Evolutionary conservation across 169 alveolate species (phyloP).

Genomic region (Plasmodium knowlesi): DNA sequence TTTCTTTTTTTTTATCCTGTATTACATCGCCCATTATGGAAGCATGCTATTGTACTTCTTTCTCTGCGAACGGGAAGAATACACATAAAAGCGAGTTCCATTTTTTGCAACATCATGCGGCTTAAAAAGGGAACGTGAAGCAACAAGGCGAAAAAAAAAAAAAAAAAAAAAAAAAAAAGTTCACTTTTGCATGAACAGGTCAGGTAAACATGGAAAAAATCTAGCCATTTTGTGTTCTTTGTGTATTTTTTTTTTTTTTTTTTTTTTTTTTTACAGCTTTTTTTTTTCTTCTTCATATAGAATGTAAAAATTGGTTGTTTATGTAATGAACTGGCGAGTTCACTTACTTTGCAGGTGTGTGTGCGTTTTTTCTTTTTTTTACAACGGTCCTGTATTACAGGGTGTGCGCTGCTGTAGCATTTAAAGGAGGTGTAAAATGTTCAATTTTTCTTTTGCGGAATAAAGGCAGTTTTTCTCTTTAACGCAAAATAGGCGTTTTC

Average conservation of each 20-base stretch:
- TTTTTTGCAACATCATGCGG: not conserved
- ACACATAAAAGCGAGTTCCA: not conserved
- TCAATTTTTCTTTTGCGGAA: not conserved
- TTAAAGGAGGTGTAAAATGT: not conserved
- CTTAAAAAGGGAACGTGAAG: not conserved
- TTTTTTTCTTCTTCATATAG: not conserved
- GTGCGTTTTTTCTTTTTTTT: not conserved
- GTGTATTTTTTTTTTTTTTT: constrained; percentile 7
- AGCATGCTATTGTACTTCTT: not conserved
- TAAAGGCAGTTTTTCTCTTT: not conserved
- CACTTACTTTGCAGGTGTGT: not conserved
- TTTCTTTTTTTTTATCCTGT: not conserved
- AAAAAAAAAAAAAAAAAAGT: constrained; percentile 22
- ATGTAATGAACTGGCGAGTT: not conserved
- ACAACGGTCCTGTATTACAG: not conserved
- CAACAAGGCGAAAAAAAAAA: not conserved
- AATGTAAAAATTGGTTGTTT: constrained; percentile 4
- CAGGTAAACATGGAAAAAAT: constrained; percentile 23
- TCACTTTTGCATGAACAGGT: constrained; percentile 35
- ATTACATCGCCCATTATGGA: not conserved
- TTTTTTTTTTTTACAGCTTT: too few species aligned
- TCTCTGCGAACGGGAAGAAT: not conserved
- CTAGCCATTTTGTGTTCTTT: constrained; percentile 14
- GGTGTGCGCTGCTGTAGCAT: not conserved
- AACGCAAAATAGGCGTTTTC: not conserved